Percentiles rank a stretch among this genome's conserved stretches.
Evolutionary conservation across 1,284 basidiomycete species (phyloP).

Genomic region (Malassezia sp.): DNA sequence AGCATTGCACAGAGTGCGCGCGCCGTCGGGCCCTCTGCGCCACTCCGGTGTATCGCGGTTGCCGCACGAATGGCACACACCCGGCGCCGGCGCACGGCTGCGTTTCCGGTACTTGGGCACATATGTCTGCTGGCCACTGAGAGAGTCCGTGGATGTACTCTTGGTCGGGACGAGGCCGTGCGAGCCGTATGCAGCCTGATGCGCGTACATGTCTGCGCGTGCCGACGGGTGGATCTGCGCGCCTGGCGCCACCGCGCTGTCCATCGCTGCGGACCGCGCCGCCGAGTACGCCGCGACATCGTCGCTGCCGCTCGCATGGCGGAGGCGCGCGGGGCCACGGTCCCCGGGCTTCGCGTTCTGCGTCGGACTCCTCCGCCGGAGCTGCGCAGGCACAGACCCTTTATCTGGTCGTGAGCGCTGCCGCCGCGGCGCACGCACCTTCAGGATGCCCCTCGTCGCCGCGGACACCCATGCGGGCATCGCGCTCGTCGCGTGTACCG

Average conservation of each 20-base stretch:
- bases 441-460: slow-evolving; percentile 1
- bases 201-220: not conserved
- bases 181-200: slow-evolving; percentile 12
- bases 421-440: not conserved
- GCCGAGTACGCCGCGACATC: slow-evolving; percentile 3
- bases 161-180: slow-evolving; percentile 17
- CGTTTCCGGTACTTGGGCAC: slow-evolving; percentile 41
- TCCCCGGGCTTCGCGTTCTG: not conserved
- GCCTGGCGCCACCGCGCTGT: not conserved
- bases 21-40: slow-evolving; percentile 41
- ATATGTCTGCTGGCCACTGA: slow-evolving; percentile 2
- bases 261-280: no score
- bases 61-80: slow-evolving; percentile 35
- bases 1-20: slow-evolving; percentile 44
- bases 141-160: not conserved
- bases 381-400: not conserved
- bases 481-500: slow-evolving; percentile 8
- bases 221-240: not conserved
- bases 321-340: not conserved
- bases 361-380: not conserved
- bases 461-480: slow-evolving; percentile 5
- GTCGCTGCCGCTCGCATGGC: slow-evolving; percentile 2
- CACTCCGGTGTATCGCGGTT: slow-evolving; percentile 41
- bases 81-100: slow-evolving; percentile 40
- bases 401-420: not conserved